Base-by-base conservation (phyloP, 2,329 filamentous ascomycete genomes). In the Colletotrichum sansevieriae region DNA sequence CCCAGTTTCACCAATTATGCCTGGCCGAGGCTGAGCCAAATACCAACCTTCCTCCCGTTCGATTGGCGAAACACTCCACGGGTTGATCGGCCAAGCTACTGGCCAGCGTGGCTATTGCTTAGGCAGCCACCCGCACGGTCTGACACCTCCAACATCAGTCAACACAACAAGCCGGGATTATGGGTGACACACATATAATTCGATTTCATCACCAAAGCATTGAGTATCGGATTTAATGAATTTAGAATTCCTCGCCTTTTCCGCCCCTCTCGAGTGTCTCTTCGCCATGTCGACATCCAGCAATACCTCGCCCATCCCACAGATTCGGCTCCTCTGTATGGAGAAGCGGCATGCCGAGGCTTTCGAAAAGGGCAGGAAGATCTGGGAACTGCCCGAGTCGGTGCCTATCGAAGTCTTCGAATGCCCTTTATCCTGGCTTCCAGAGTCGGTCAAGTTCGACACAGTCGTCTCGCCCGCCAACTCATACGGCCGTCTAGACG, bases 391-490 rank as follows among this genome's bases (percentile, higher is more conserved):
- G 3, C 72, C 77, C 2, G 52, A 74, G 11, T 72, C 74, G 2
- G 61, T 78, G 10, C 63, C 71, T 9, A 71, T 82, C 61, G 77
- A 78, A 6, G 71, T 83, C 29, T 81, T 83, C 71, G 73, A 82
- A 67, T 77, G 74, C 49, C 74, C 75, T 7, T 79, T 88, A 5
- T 75, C 78, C 10, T 72, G 75, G 2, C 72, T 87, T 3, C 76
- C 81, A 0, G 11, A 72, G 0, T 58, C 68, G 0, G 73, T 79
- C 9, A 75, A 75, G 35, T 86, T 85, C 72, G 82, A 87, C 72
- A 76, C 83, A 12, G 76, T 87, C 47, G 84, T 87, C 22, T 87
- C 85, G 1, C 85, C 85, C 0, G 84, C 85, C 47, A 87, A 87
- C 72, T 86, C 84, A 1, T 87, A 86, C 73, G 85, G 80, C 33